phyloP scores from a whole-genome alignment of 495 filamentous ascomycete genomes.

The Xylaria palmicola region DNA sequence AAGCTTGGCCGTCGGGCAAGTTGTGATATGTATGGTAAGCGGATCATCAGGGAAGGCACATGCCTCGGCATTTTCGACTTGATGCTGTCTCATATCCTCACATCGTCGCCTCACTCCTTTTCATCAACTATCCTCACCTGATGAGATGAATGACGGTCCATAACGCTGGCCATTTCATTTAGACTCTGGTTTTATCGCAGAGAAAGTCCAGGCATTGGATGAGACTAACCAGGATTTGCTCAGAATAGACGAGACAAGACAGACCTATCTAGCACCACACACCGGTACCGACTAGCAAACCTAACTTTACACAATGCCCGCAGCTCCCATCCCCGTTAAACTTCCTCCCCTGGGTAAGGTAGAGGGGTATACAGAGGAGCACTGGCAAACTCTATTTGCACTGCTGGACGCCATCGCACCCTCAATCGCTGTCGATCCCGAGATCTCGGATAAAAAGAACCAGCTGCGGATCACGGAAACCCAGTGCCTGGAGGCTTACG shows the following conservation, averaged over 20 bases:
- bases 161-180: too few species aligned
- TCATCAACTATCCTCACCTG: too few species aligned
- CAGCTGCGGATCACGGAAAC: slow-evolving; percentile 30
- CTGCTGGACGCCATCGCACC: slow-evolving; percentile 37
- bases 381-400: slow-evolving; percentile 36
- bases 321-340: slow-evolving; percentile 27
- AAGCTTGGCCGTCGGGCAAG: too few species aligned
- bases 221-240: not conserved
- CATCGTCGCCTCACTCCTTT: too few species aligned
- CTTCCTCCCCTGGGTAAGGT: slow-evolving; percentile 28
- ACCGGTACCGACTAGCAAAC: not conserved
- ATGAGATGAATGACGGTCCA: too few species aligned
- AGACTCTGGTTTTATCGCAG: too few species aligned
- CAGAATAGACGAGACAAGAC: not conserved
- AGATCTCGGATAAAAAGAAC: slow-evolving; percentile 19
- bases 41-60: too few species aligned
- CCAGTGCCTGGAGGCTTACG: slow-evolving; percentile 24
- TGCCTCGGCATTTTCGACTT: too few species aligned
- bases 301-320: slow-evolving; percentile 15
- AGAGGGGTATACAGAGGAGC: slow-evolving; percentile 33
- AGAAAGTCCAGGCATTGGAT: too few species aligned
- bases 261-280: not conserved
- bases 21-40: too few species aligned
- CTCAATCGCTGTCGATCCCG: slow-evolving; percentile 31
- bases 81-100: too few species aligned